phyloP scores from a whole-genome alignment of 2,329 filamentous ascomycete species.

The Nannizziopsis barbatae region DNA sequence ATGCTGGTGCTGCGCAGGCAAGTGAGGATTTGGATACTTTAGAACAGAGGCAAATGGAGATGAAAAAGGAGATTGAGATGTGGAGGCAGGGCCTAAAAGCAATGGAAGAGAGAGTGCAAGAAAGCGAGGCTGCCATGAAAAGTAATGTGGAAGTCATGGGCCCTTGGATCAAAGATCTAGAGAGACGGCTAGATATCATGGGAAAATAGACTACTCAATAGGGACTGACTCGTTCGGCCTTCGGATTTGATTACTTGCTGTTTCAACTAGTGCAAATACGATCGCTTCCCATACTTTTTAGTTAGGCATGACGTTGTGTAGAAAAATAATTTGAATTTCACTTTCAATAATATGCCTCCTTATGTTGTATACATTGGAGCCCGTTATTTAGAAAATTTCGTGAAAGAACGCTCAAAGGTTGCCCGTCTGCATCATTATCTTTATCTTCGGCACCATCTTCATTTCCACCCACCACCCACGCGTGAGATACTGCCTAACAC shows the following conservation, averaged over 20 bases:
- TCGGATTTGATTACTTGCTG: not conserved
- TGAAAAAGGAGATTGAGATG: conserved; percentile 69
- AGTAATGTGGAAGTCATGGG: conserved; percentile 77
- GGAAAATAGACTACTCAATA: conserved; percentile 24
- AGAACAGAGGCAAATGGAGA: conserved; percentile 69
- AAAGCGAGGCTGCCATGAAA: conserved; percentile 58
- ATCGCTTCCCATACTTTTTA: no score
- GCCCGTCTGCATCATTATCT: conserved; percentile 35
- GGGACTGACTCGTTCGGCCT: not conserved
- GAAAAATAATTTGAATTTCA: no score
- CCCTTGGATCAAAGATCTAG: conserved; percentile 77
- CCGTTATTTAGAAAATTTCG: no score
- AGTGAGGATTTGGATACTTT: conserved; percentile 64
- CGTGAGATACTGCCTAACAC: conserved; percentile 26
- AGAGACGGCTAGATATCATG: conserved; percentile 59
- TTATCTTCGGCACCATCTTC: conserved; percentile 43
- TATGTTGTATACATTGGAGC: no score
- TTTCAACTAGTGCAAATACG: not conserved
- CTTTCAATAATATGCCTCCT: no score
- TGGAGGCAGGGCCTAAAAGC: conserved; percentile 74
- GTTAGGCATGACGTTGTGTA: no score
- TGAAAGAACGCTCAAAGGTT: no score
- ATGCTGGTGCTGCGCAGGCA: conserved; percentile 75
- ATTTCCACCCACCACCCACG: conserved; percentile 47
- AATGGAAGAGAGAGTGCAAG: conserved; percentile 62